phyloP scores from a whole-genome alignment of 352 stramenopile genomes.

The Phytophthora melonis region DNA sequence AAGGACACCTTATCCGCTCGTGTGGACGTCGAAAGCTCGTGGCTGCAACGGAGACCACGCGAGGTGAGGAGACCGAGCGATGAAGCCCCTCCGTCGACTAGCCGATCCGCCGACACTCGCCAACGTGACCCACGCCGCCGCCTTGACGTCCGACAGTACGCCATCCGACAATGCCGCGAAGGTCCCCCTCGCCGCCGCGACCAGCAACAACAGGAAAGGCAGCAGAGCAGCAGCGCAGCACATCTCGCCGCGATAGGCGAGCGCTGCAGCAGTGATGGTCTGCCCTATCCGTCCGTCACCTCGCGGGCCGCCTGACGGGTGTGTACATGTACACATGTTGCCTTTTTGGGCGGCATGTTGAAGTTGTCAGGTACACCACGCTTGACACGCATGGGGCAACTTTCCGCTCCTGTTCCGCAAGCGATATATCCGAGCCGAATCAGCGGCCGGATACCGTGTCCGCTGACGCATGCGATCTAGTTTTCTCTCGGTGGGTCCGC shows the following conservation, averaged over 20 bases:
- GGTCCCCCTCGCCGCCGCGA: constrained; percentile 23
- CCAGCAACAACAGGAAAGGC: constrained; percentile 33
- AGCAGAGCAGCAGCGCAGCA: constrained; percentile 28
- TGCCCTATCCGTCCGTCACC: constrained; percentile 23
- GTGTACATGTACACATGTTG: background rate
- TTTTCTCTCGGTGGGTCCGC: background rate
- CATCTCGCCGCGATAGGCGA: constrained; percentile 28
- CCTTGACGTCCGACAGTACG: constrained; percentile 14
- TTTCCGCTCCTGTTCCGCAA: constrained; percentile 14
- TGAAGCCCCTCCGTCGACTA: constrained; percentile 22
- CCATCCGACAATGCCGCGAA: constrained; percentile 32
- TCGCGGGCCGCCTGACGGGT: background rate
- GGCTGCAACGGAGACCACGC: background rate
- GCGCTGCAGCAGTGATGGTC: constrained; percentile 6
- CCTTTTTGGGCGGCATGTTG: too few relatives aligned
- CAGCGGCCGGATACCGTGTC: constrained; percentile 7
- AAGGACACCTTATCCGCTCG: constrained; percentile 3
- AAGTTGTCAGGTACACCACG: constrained; percentile 23
- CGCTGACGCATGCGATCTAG: background rate
- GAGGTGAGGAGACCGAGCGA: background rate
- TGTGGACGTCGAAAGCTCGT: background rate
- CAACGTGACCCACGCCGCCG: constrained; percentile 2
- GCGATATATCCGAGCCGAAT: constrained; percentile 16
- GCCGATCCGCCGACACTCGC: constrained; percentile 17
- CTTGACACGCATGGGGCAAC: constrained; percentile 6